Percentiles rank a stretch among this genome's conserved stretches.
phyloP scores from a whole-genome alignment of 2,329 filamentous ascomycete genomes.

The Corniculantispora saksenae region DNA sequence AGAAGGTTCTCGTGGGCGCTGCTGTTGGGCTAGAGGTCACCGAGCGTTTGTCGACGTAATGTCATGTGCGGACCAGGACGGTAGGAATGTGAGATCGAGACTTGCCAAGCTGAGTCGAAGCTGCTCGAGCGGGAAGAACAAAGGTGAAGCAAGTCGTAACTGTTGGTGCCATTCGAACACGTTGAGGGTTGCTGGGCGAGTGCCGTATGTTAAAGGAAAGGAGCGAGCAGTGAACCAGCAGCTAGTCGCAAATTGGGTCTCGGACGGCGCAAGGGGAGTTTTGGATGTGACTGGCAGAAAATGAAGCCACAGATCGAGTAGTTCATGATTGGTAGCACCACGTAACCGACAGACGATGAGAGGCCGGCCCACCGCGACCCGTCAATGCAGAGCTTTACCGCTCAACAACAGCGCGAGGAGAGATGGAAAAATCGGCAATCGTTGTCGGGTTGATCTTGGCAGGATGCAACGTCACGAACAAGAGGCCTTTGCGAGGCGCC shows the following conservation, averaged over 20 bases:
- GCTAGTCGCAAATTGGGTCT: background rate
- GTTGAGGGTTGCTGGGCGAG: background rate
- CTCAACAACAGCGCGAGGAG: background rate
- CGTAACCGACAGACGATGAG: conserved; percentile 2
- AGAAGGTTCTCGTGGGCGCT: background rate
- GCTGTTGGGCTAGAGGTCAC: background rate
- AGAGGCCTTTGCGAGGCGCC: conserved; percentile 6
- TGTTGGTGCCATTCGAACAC: background rate
- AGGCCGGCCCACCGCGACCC: background rate
- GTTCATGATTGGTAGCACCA: conserved; percentile 16
- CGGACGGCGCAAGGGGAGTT: background rate
- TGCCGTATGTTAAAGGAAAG: background rate
- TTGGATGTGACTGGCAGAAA: background rate
- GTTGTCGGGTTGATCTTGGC: conserved; percentile 13
- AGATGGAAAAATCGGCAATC: conserved; percentile 5
- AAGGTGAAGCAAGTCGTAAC: background rate
- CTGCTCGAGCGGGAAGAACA: background rate
- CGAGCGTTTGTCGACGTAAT: background rate
- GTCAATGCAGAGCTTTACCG: background rate
- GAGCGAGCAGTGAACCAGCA: background rate
- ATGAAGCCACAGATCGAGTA: background rate
- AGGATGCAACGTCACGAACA: conserved; percentile 11
- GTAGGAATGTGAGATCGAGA: background rate
- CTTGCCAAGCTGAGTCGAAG: background rate
- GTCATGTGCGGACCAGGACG: background rate